A percentile compares a stretch with the other conserved stretches of the same genome.
Conservation (phyloP, 176 grass and related monocot species). For the Secale cereale region DNA sequence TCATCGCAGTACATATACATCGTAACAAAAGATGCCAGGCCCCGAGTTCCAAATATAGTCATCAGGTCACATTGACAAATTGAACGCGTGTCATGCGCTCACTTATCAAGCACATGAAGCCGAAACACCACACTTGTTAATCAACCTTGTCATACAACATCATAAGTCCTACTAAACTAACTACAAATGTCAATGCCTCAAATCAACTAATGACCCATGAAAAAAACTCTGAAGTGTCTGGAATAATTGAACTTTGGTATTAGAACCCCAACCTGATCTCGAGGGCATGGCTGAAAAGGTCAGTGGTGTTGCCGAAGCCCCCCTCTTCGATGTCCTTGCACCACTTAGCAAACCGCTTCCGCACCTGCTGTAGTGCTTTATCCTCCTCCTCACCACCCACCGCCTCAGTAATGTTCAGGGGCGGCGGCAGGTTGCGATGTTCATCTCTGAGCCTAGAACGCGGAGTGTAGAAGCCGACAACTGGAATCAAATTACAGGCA, state of each 20-base stretch:
- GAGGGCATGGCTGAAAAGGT: slow-evolving; percentile 73
- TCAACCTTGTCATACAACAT: too few relatives aligned
- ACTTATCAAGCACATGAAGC: background rate
- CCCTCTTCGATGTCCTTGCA: slow-evolving; percentile 43
- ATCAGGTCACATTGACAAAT: background rate
- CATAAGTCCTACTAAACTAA: too few relatives aligned
- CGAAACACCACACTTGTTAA: too few relatives aligned
- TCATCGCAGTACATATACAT: background rate
- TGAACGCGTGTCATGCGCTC: background rate
- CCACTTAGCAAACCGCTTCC: too few relatives aligned
- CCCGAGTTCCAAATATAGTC: background rate
- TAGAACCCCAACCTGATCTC: slow-evolving; percentile 70
- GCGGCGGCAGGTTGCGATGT: background rate
- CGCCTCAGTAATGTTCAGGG: background rate
- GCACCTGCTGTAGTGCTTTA: too few relatives aligned
- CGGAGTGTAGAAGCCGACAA: background rate
- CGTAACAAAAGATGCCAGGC: background rate
- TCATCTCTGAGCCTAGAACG: background rate
- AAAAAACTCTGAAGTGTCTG: too few relatives aligned
- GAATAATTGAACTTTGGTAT: too few relatives aligned
- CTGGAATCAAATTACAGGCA: background rate
- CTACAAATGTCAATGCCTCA: too few relatives aligned
- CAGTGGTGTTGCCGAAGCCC: slow-evolving; percentile 53
- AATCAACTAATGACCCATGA: too few relatives aligned
- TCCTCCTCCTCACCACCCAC: too few relatives aligned